phyloP scores from a whole-genome alignment of 2,329 filamentous ascomycete species.

The Dothidotthia symphoricarpi region DNA sequence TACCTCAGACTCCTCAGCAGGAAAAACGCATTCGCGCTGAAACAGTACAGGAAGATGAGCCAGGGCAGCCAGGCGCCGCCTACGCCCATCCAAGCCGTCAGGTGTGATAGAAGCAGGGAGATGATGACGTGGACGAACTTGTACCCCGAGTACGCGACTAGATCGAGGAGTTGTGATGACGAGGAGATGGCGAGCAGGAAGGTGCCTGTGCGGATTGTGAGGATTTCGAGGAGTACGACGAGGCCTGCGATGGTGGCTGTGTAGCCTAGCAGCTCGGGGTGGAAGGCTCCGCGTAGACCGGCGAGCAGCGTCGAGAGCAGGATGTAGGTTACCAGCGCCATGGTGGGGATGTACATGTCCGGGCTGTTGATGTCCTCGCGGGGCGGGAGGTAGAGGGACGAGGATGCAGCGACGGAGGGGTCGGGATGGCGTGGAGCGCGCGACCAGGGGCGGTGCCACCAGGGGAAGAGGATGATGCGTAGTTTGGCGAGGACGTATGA shows the following conservation, averaged over 20 bases:
- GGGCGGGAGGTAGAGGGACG: slow-evolving; percentile 70
- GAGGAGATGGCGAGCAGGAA: slow-evolving; percentile 93
- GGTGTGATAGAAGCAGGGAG: slow-evolving; percentile 75
- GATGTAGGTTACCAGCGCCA: slow-evolving; percentile 97
- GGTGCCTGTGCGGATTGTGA: slow-evolving; percentile 87
- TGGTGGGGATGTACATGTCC: slow-evolving; percentile 98
- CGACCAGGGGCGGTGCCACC: slow-evolving; percentile 97
- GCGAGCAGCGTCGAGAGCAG: slow-evolving; percentile 88
- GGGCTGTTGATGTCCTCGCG: slow-evolving; percentile 96
- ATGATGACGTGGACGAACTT: slow-evolving; percentile 97
- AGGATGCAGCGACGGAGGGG: slow-evolving; percentile 10
- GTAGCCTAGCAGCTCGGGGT: slow-evolving; percentile 87
- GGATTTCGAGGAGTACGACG: slow-evolving; percentile 81
- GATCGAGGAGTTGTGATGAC: slow-evolving; percentile 86
- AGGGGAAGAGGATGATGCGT: slow-evolving; percentile 90
- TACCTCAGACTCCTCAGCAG: slow-evolving; percentile 93
- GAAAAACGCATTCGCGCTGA: slow-evolving; percentile 91
- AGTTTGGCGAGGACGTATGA: slow-evolving; percentile 94
- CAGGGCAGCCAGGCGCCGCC: slow-evolving; percentile 88
- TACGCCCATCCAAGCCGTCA: slow-evolving; percentile 62
- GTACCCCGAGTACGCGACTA: slow-evolving; percentile 96
- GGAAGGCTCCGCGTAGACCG: slow-evolving; percentile 84
- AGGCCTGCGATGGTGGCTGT: slow-evolving; percentile 81
- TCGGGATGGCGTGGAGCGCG: slow-evolving; percentile 70
- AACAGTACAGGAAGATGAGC: slow-evolving; percentile 87